A percentile compares a stretch with the other conserved stretches of the same genome.
phyloP scores from a whole-genome alignment of 495 filamentous ascomycete species.

The Trichoderma asperelloides region DNA sequence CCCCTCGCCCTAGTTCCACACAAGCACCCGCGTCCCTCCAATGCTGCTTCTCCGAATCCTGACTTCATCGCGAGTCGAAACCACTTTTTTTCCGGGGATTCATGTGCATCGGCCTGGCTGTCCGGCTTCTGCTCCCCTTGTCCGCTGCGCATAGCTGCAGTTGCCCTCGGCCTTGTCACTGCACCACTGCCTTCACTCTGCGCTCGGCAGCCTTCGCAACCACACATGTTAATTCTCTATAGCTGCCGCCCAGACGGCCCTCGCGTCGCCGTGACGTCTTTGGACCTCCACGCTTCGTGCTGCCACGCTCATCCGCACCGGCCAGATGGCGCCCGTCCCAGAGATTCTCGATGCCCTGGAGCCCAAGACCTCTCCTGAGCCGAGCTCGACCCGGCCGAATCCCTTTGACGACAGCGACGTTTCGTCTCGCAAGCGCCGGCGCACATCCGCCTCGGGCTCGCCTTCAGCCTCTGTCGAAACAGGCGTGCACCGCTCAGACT shows the following conservation, averaged over 20 bases:
- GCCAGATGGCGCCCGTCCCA: slow-evolving; percentile 47
- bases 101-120: neutral
- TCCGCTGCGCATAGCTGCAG: neutral
- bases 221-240: slow-evolving; percentile 30
- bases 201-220: slow-evolving; percentile 7
- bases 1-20: slow-evolving; percentile 2
- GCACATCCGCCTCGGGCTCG: slow-evolving; percentile 33
- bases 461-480: slow-evolving; percentile 35
- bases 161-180: neutral
- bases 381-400: slow-evolving; percentile 48
- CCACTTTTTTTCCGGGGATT: neutral
- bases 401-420: slow-evolving; percentile 45
- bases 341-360: slow-evolving; percentile 41
- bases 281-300: slow-evolving; percentile 23
- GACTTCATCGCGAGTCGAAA: neutral
- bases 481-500: slow-evolving; percentile 20
- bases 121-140: neutral
- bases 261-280: slow-evolving; percentile 26
- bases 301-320: slow-evolving; percentile 17
- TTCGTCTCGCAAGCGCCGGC: slow-evolving; percentile 44
- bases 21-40: slow-evolving; percentile 8
- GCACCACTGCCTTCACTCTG: neutral
- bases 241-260: slow-evolving; percentile 27
- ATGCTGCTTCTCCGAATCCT: neutral
- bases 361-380: slow-evolving; percentile 50